Evolutionary conservation across 73 alveolate genomes (phyloP), one percentile per base, ranked within the genome.

Genomic region (Uronychia binucleata): DNA sequence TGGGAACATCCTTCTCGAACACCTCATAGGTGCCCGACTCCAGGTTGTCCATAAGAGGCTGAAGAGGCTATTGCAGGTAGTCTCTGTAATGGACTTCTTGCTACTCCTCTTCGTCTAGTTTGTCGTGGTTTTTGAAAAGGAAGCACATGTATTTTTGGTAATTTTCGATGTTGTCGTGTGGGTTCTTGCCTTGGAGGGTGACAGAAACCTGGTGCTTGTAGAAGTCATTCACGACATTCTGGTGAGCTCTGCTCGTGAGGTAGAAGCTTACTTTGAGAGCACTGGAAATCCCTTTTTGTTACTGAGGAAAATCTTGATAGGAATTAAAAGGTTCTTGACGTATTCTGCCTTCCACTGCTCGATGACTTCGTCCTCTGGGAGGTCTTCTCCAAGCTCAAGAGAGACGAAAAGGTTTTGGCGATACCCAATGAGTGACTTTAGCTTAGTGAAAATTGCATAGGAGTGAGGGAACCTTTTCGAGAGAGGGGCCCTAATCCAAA

Each of bases 31-130:
- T 92, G 19, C 89, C 92, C 28, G 96, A 80, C 82, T 92, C 95
- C 30, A 96, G 80, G 78, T 97, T 96, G 60, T 97, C 97, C 89
- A 91, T 96, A 46, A 96, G 83, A 1, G 99, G 99, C 85, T 97
- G 97, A 33, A 97, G 89, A 0, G 99, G 99, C 29, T 92, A 83
- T 89, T 97, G 95, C 14, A 96, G 90, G 86, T 67, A 91, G 83
- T 97, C 97, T 89, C 95, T 87, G 84, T 94, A 97, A 34, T 88
- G 87, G 14, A 89, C 92, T 59, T 95, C 93, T 32, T 59, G 33
- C 77, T 84, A 77, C 27, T 82, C 91, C n/a, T 82, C 93, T 33
- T 77, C 86, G 33, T 86, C 87, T 77, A 75, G 79, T 33, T 31
- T 85, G 82, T 87, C 92, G 75, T 86, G 95, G 57, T 58, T 82